Evolutionary conservation across 2,329 filamentous ascomycete species (phyloP).

Genomic region (Rutstroemia sydowiana): DNA sequence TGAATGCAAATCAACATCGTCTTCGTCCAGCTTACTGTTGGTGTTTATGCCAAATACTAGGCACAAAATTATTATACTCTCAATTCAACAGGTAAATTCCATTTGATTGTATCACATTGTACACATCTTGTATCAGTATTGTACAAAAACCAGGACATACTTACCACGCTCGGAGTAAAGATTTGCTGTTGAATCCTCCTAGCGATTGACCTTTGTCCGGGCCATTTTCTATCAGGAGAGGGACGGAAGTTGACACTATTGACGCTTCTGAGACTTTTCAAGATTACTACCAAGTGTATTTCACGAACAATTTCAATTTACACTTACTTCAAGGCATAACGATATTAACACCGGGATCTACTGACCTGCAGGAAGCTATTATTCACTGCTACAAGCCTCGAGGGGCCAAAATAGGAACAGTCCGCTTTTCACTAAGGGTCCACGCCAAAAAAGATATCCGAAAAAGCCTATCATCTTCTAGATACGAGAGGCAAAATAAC

Average conservation of each 20-base stretch:
- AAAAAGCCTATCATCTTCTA: neutral
- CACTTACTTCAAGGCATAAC: neutral
- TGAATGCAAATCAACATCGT: too few species aligned
- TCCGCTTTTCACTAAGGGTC: neutral
- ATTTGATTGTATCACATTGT: neutral
- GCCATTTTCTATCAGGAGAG: too few species aligned
- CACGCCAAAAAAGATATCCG: neutral
- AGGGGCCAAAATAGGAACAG: neutral
- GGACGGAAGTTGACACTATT: too few species aligned
- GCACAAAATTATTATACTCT: too few species aligned
- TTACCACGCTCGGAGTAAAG: neutral
- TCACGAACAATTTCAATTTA: neutral
- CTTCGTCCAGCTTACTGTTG: too few species aligned
- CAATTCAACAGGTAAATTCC: neutral
- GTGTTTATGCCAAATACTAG: too few species aligned
- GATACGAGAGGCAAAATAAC: neutral
- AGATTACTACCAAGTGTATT: neutral
- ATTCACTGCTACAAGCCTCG: neutral
- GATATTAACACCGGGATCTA: neutral
- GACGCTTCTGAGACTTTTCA: neutral
- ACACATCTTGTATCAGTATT: neutral
- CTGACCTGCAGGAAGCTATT: neutral
- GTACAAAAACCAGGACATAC: neutral
- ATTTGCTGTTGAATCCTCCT: slow-evolving; percentile 1
- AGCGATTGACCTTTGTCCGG: neutral